A percentile compares a stretch with the other conserved stretches of the same genome.
Evolutionary conservation across 192 early-diverging fungal genomes (phyloP).

Genomic region (Coemansia sp.): DNA sequence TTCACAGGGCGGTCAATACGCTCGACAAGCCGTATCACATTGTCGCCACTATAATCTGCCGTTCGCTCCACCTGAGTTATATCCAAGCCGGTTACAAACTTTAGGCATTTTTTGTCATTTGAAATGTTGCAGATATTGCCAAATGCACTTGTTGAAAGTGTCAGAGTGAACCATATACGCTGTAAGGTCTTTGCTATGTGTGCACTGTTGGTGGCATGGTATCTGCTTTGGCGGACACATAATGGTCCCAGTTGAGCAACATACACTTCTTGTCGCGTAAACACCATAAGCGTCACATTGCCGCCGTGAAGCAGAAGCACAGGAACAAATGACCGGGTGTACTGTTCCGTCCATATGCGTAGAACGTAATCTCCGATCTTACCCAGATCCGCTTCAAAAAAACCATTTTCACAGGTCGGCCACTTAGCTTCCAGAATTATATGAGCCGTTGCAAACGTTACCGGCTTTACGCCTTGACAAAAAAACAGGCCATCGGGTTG

Average conservation of each 20-base stretch:
- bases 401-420: not conserved
- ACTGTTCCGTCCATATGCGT: conserved; percentile 12
- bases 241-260: conserved; percentile 5
- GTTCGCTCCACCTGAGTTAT: not conserved
- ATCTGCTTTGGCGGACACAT: not conserved
- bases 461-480: not conserved
- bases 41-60: not conserved
- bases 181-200: not conserved
- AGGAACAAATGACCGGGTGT: conserved; percentile 12
- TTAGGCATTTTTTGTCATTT: not conserved
- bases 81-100: not conserved
- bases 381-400: conserved; percentile 3
- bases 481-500: not conserved
- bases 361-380: conserved; percentile 28
- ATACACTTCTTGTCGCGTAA: conserved; percentile 13
- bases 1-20: not conserved
- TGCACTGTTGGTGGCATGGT: too few relatives aligned
- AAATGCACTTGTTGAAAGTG: not conserved
- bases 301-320: conserved; percentile 13
- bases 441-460: not conserved
- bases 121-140: not conserved
- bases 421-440: not conserved
- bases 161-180: not conserved
- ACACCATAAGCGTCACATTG: conserved; percentile 14
- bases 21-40: not conserved